A percentile compares a stretch with the other conserved stretches of the same genome.
These are phyloP conservation scores for Exserohilum rostratum DNA, from an alignment of 2,329 filamentous ascomycete species.

Conservation along the genomic window DNA sequence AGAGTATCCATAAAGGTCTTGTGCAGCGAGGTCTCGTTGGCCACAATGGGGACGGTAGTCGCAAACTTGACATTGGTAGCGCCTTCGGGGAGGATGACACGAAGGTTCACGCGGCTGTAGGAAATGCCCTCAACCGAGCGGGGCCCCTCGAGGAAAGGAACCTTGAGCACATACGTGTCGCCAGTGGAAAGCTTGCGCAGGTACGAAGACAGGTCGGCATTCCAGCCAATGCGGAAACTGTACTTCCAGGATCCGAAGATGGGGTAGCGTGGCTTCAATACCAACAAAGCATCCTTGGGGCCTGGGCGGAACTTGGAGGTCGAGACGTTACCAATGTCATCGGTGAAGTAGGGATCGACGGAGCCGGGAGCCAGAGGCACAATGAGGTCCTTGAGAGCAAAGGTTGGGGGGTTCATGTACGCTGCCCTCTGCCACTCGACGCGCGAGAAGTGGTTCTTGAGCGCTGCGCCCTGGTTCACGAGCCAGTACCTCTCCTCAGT, in stretches of 20 bases:
- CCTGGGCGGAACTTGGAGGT: slow-evolving; percentile 85
- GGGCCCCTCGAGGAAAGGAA: slow-evolving; percentile 92
- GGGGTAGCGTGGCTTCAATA: slow-evolving; percentile 94
- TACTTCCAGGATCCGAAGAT: slow-evolving; percentile 98
- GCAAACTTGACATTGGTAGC: slow-evolving; percentile 82
- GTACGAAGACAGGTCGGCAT: slow-evolving; percentile 79
- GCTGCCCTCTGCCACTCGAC: slow-evolving; percentile 55
- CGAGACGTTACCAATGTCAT: slow-evolving; percentile 95
- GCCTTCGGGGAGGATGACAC: slow-evolving; percentile 88
- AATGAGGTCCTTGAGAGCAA: slow-evolving; percentile 80
- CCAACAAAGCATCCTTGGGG: slow-evolving; percentile 78
- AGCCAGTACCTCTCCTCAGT: slow-evolving; percentile 94
- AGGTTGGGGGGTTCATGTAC: slow-evolving; percentile 78
- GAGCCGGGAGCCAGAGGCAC: slow-evolving; percentile 81
- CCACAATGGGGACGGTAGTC: slow-evolving; percentile 73
- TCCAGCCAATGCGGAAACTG: slow-evolving; percentile 96
- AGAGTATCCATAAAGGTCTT: slow-evolving; percentile 93
- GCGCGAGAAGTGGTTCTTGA: slow-evolving; percentile 59
- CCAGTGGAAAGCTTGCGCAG: slow-evolving; percentile 68
- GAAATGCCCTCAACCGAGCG: slow-evolving; percentile 83
- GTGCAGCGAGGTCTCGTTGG: slow-evolving; percentile 68
- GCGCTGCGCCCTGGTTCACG: slow-evolving; percentile 80
- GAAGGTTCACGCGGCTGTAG: slow-evolving; percentile 80
- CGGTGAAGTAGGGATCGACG: slow-evolving; percentile 89
- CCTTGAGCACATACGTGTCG: slow-evolving; percentile 81